These are phyloP conservation scores for Gastrolobium bilobum DNA, from an alignment of 306 rosid genomes.

Conservation along the genomic window DNA sequence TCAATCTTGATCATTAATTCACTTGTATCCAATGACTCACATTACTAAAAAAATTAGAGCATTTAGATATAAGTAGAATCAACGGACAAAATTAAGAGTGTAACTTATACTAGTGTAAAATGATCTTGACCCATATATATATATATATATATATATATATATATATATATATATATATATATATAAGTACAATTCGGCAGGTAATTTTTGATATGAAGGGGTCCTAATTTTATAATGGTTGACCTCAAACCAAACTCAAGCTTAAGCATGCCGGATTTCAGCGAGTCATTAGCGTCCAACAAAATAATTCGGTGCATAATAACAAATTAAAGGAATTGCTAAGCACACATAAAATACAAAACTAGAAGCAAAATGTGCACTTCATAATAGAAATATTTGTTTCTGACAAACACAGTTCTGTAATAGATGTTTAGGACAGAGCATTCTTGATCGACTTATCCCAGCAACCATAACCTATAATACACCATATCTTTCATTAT, in stretches of 20 bases:
- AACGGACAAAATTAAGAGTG: too few species aligned
- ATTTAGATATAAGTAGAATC: too few species aligned
- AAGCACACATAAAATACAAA: slow-evolving; percentile 25
- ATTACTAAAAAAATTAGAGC: too few species aligned
- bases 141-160: too few species aligned
- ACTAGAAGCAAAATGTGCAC: slow-evolving; percentile 52
- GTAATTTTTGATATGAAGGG: neutral
- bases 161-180: too few species aligned
- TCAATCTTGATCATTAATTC: too few species aligned
- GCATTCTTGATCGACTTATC: slow-evolving; percentile 60
- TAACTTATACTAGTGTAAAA: too few species aligned
- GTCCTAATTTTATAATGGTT: neutral
- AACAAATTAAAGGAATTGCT: neutral
- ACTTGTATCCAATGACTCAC: too few species aligned
- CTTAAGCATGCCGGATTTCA: neutral
- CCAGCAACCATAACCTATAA: slow-evolving; percentile 73
- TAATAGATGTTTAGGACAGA: slow-evolving; percentile 64
- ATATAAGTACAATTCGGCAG: neutral
- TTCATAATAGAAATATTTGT: slow-evolving; percentile 51
- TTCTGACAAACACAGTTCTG: slow-evolving; percentile 53
- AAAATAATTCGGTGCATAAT: neutral
- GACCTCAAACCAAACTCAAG: slow-evolving; percentile 24
- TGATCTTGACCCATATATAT: too few species aligned
- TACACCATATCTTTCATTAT: slow-evolving; percentile 65
- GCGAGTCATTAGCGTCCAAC: neutral